Conservation (phyloP, 148 eudicot genomes). For the Vaccinium myrtillus region DNA sequence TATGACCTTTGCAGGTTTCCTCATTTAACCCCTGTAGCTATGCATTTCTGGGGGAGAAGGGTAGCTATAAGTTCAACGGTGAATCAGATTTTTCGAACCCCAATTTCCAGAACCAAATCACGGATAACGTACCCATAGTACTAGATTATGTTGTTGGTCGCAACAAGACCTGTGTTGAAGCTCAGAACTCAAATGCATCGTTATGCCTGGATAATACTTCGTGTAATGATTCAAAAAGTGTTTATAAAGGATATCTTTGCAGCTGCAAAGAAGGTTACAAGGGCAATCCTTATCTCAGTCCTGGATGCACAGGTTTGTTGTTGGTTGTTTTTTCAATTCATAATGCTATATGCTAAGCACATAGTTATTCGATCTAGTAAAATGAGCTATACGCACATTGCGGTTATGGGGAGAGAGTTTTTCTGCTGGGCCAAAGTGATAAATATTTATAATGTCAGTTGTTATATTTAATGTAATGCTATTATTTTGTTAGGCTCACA, state of each 20-base stretch:
- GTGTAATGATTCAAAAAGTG: conserved; percentile 20
- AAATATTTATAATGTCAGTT: too few relatives aligned
- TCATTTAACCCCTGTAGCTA: conserved; percentile 22
- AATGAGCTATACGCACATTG: too few relatives aligned
- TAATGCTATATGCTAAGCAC: neutral
- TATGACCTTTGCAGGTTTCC: neutral
- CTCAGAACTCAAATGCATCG: neutral
- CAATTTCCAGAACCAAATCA: neutral
- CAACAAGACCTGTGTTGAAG: conserved; percentile 25
- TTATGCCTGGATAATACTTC: conserved; percentile 24
- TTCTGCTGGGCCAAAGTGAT: too few relatives aligned
- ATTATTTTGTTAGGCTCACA: too few relatives aligned
- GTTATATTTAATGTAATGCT: too few relatives aligned
- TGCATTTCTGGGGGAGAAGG: conserved; percentile 21
- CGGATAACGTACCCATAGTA: conserved; percentile 25
- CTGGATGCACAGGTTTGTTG: conserved; percentile 20
- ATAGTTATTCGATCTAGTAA: too few relatives aligned
- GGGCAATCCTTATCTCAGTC: conserved; percentile 34
- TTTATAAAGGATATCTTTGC: conserved; percentile 31
- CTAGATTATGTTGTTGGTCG: conserved; percentile 31
- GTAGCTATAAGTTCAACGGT: conserved; percentile 10
- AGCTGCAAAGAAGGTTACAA: conserved; percentile 22
- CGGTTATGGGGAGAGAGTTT: too few relatives aligned
- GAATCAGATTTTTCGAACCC: conserved; percentile 18
- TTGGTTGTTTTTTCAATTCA: neutral